Conservation (phyloP, 2,329 filamentous ascomycete genomes). For the Stromatinia cepivora region DNA sequence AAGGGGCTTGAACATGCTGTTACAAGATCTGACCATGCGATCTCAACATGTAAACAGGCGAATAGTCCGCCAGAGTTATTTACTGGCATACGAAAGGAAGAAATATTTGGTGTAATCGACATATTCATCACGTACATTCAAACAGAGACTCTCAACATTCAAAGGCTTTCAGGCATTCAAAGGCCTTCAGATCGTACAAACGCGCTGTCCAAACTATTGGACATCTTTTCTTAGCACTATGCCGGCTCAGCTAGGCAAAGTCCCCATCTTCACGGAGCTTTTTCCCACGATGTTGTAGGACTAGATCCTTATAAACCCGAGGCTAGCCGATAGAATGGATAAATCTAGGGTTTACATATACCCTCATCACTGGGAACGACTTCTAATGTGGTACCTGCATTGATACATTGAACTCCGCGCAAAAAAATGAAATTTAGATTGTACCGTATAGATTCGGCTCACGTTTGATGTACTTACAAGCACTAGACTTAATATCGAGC, state of each 20-base stretch:
- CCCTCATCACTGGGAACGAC: too few relatives aligned
- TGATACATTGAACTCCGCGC: not conserved
- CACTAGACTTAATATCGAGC: not conserved
- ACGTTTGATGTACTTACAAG: not conserved
- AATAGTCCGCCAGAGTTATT: too few relatives aligned
- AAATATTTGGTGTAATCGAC: too few relatives aligned
- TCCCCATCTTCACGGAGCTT: not conserved
- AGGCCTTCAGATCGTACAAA: not conserved
- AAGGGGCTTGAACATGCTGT: too few relatives aligned
- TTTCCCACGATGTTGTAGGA: not conserved
- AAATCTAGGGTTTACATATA: too few relatives aligned
- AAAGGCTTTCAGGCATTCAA: too few relatives aligned
- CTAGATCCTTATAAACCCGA: not conserved
- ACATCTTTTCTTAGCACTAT: not conserved
- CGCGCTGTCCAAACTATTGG: slow-evolving; percentile 7
- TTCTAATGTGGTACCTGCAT: slow-evolving; percentile 3
- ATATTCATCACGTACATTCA: too few relatives aligned
- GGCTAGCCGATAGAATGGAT: not conserved
- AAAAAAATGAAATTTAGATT: not conserved
- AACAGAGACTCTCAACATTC: too few relatives aligned
- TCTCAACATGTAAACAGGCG: too few relatives aligned
- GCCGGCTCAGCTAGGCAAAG: not conserved
- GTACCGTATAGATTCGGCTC: not conserved
- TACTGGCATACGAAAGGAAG: too few relatives aligned
- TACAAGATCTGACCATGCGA: too few relatives aligned